A percentile compares a stretch with the other conserved stretches of the same genome.
phyloP scores from a whole-genome alignment of 2,329 filamentous ascomycete genomes.

The Nigrospora sphaerica region DNA sequence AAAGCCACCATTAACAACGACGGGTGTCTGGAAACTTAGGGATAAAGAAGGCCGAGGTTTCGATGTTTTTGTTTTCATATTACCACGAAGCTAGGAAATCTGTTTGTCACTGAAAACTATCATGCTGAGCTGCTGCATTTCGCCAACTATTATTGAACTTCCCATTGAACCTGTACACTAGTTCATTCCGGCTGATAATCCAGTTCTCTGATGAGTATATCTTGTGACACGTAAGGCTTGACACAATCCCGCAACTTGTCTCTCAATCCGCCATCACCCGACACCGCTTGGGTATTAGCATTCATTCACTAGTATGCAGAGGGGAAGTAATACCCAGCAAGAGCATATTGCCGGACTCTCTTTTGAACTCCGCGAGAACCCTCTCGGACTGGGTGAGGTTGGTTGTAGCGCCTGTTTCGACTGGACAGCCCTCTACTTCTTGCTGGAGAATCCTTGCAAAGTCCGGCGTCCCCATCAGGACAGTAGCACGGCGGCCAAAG shows the following conservation, averaged over 20 bases:
- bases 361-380: neutral
- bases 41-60: too few relatives aligned
- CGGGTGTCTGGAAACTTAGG: too few relatives aligned
- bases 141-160: neutral
- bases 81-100: neutral
- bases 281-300: neutral
- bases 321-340: neutral
- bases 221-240: neutral
- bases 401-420: neutral
- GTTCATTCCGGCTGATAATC: neutral
- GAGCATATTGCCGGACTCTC: neutral
- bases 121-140: neutral
- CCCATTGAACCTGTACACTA: neutral
- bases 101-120: neutral
- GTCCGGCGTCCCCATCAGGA: neutral
- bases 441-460: neutral
- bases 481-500: neutral
- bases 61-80: too few relatives aligned
- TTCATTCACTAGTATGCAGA: neutral
- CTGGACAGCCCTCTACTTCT: neutral
- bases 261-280: neutral
- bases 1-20: too few relatives aligned
- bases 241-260: neutral
- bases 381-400: neutral
- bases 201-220: neutral